Base-by-base conservation (phyloP, 148 eudicot species). In the Rhododendron ferrugineum region DNA sequence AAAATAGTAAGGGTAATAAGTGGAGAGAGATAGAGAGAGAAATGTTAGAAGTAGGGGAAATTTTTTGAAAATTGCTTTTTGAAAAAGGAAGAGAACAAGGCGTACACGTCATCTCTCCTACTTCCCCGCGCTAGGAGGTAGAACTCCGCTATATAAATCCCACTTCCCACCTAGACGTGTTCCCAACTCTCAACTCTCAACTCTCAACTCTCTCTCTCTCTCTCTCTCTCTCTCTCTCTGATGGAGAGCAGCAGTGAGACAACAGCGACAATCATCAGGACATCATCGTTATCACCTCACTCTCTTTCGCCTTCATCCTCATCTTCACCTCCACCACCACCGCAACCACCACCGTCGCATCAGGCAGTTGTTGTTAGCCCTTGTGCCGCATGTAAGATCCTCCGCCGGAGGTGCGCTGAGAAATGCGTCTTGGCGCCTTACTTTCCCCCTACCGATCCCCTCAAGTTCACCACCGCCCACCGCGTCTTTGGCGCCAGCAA, bases 401-500 rank as follows among this genome's bases (percentile, higher is more conserved):
- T 90, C 16, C 56, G 91, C 50, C 83, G 91, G 74, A 56, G 91
- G 77, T 90, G 91, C 32, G 88, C 89, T 14, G 88, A 87, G 14
- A 87, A 87, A 85, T 89, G 91, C 60, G 91, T 89, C 0, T 60
- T 89, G 87, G 91, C 91, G 5, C 91, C 91, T 6, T 90, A 90
- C 77, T 90, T 90, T 37, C 91, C 91, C 30, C 91, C 91, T 28
- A 86, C 50, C 44, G 91, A 90, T 77, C 91, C 91, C 0, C 81
- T 88, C 86, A 90, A 90, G 64, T 90, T 90, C 85, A 90, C 91
- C 82, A 90, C 88, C 66, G 91, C 91, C 68, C 91, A 90, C 73
- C 90, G 91, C 8, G 91, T 90, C 14, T 90, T 90, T 56, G 91
- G 91, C 32, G 90, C 91, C 37, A 90, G 91, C 87, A 90, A 90